Base-by-base conservation (phyloP, 306 rosid species). In the Cyclanthera cordifolia region DNA sequence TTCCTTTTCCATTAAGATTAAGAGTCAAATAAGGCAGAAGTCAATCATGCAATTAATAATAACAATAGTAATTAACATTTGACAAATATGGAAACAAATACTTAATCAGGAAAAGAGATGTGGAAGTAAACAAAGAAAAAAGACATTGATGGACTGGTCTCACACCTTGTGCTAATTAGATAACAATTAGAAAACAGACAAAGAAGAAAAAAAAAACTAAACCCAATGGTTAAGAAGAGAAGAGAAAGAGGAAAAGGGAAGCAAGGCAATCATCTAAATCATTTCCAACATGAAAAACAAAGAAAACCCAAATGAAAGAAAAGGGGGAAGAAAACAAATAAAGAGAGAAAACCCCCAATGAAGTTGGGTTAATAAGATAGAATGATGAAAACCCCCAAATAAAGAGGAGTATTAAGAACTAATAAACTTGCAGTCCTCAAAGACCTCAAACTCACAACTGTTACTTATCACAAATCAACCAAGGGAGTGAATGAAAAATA, bases 1-100 rank as follows among this genome's bases (percentile, higher is more conserved):
- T 65, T 65, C 4, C 45, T 60, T 60, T 60, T 60, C 49, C 23
- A 65, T 45, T 45, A 45, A 25, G 50, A 65, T 43, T 65, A 45
- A 65, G 39, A 7, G n/a, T 37, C 20, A 46, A 45, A n/a, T n/a
- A 64, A 65, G 54, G 37, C 70, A 45, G 41, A 65, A 65, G 4
- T 46, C 54, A 45, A 45, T 24, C 70, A 65, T 64, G 52, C 52
- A 64, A 64, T 41, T 20, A 11, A 21, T 41, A 15, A 37, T 13
- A 46, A 41, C 10, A 66, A 58, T 2, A 58, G 52, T 66, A 3
- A 66, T 66, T 24, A 66, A 24, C 39, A 8, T 23, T 66, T 6
- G 34, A 45, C 53, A 17, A 63, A 41, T 13, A 41, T 4, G 69
- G 51, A 63, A 63, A 63, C 69, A 41, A 41, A 12, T 20, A 41